Evolutionary conservation across 805 yeast species (phyloP), one percentile per base, ranked within the genome.

Genomic region (Monosporozyma siamensis): DNA sequence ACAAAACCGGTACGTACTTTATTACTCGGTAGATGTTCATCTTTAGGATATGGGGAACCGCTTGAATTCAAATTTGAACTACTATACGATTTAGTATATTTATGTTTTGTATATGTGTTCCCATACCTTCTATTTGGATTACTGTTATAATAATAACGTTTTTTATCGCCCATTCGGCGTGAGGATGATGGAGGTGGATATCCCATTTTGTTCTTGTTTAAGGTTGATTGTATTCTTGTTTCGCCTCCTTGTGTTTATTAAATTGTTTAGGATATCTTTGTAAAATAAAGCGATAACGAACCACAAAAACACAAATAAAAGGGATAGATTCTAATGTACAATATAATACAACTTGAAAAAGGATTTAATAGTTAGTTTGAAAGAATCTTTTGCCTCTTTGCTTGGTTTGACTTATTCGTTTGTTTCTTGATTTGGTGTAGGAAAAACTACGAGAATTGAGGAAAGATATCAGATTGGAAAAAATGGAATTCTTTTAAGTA

Each of bases 141-240:
- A 39, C 51, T 54, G 8, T 53, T 48, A 35, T 58, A 60, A 39
- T 58, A 58, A 41, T 58, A 58, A 36, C 62, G 47, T 48, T 58
- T 59, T 48, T 59, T 57, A 18, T 58, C 63, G 29, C 42, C 25
- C 31, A 41, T n/a, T 17, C 52, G 39, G 29, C 48, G 46, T 10
- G 49, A 40, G 17, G 49, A 46, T 9, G 49, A 40, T 22, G 49
- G 48, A 6, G 49, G 52, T 18, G 52, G 52, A 35, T 48, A 48
- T 10, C 44, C 52, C 52, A 48, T 48, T 36, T 38, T 39, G 2
- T 15, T 23, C 17, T 15, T 10, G 6, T 29, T 4, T 2, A 15
- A 5, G 14, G 17, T 29, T 29, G 14, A 7, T 8, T 7, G 11
- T 4, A 14, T 27, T 12, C 14, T 11, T 5, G 23, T 26, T 4